Conservation (phyloP, 805 yeast genomes). For the Ogataea trehalophila region DNA sequence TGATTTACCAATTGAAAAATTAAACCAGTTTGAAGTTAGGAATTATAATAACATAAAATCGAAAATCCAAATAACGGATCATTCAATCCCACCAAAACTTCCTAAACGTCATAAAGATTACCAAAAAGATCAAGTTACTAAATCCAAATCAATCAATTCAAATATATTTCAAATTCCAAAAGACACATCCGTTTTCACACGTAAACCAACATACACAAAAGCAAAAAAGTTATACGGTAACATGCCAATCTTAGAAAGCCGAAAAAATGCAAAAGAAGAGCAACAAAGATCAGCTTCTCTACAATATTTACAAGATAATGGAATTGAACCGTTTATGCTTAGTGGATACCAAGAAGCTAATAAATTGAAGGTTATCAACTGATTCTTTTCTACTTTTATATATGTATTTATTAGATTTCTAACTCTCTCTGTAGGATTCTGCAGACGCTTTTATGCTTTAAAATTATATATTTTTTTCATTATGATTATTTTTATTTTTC, state of each 20-base stretch:
- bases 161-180: constrained; percentile 12
- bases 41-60: constrained; percentile 11
- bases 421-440: neutral
- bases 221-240: constrained; percentile 11
- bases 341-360: constrained; percentile 24
- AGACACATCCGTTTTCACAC: constrained; percentile 23
- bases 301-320: constrained; percentile 19
- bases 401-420: neutral
- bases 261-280: constrained; percentile 8
- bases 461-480: neutral
- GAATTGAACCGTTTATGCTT: constrained; percentile 28
- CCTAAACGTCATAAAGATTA: constrained; percentile 1
- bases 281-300: constrained; percentile 15
- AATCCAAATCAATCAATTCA: neutral
- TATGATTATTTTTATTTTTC: neutral
- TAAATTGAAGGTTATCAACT: constrained; percentile 18
- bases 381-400: neutral
- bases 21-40: constrained; percentile 20
- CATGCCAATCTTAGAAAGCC: constrained; percentile 5
- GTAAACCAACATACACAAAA: constrained; percentile 14
- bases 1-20: constrained; percentile 18
- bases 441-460: neutral
- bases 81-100: constrained; percentile 3
- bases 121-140: constrained; percentile 1
- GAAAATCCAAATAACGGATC: constrained; percentile 1